Conservation (phyloP, 1,139 yeast species). For the Ashbya aceris region DNA sequence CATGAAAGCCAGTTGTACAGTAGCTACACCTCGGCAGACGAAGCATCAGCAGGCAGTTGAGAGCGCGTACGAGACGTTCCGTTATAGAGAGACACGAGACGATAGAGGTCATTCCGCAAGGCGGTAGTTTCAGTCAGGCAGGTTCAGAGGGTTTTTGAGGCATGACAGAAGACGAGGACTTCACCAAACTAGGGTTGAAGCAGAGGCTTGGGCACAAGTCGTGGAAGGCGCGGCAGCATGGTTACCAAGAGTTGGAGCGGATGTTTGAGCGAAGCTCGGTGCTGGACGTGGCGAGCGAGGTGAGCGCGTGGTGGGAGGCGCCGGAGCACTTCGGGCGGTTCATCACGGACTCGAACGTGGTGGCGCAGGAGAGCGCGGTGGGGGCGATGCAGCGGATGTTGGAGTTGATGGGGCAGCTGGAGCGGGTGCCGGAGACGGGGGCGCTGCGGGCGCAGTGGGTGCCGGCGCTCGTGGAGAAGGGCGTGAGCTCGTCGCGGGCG, state of each 20-base stretch:
- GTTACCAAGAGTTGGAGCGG: conserved; percentile 59
- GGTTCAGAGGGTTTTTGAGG: not conserved
- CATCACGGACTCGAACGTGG: conserved; percentile 74
- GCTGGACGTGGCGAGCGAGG: conserved; percentile 32
- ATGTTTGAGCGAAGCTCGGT: conserved; percentile 43
- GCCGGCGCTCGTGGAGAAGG: conserved; percentile 57
- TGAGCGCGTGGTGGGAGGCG: conserved; percentile 43
- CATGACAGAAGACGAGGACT: conserved; percentile 47
- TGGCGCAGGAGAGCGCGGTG: conserved; percentile 82
- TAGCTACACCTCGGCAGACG: no score
- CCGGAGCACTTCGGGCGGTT: conserved; percentile 48
- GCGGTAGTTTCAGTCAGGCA: not conserved
- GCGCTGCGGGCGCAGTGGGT: conserved; percentile 40
- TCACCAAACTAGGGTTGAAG: conserved; percentile 50
- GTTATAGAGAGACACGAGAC: no score
- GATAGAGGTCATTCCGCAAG: no score
- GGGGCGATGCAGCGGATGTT: conserved; percentile 47
- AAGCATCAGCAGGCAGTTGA: no score
- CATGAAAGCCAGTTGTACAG: no score
- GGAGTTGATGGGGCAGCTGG: conserved; percentile 37
- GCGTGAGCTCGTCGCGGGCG: conserved; percentile 64
- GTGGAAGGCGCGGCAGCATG: conserved; percentile 84
- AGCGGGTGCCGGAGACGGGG: conserved; percentile 35
- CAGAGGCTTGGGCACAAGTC: conserved; percentile 60
- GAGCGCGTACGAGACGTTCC: no score